Evolutionary conservation across 2,329 filamentous ascomycete species (phyloP).

Genomic region (Scedosporium apiospermum): DNA sequence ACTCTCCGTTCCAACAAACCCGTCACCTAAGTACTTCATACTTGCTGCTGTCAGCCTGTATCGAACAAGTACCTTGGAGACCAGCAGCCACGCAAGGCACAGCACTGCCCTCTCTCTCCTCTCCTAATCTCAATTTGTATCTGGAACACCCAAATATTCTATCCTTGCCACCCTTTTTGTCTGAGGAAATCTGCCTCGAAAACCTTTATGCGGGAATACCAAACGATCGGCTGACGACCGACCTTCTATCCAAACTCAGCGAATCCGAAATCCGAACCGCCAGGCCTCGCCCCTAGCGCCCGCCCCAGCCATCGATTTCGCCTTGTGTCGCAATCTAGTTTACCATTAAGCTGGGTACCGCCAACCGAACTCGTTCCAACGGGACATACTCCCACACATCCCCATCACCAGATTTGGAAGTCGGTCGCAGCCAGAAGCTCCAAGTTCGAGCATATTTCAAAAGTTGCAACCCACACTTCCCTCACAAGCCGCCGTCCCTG

Average conservation of each 20-base stretch:
- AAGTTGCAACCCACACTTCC: not conserved
- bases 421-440: not conserved
- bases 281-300: not conserved
- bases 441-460: not conserved
- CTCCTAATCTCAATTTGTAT: not conserved
- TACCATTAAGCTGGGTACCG: not conserved
- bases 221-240: not conserved
- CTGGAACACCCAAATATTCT: not conserved
- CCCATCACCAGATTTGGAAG: not conserved
- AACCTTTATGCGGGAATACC: not conserved
- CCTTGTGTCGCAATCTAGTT: constrained; percentile 5
- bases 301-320: not conserved
- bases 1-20: too few relatives aligned
- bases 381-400: not conserved
- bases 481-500: not conserved
- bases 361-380: not conserved
- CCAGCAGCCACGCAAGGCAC: too few relatives aligned
- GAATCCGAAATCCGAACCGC: not conserved
- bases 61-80: too few relatives aligned
- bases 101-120: too few relatives aligned
- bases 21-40: too few relatives aligned
- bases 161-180: not conserved
- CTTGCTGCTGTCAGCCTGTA: too few relatives aligned
- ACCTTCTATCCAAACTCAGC: not conserved
- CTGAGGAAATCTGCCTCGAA: not conserved